Percentiles rank a stretch among this genome's conserved stretches.
phyloP scores from a whole-genome alignment of 257 asterid species.

The Fraxinus quadrangulata region DNA sequence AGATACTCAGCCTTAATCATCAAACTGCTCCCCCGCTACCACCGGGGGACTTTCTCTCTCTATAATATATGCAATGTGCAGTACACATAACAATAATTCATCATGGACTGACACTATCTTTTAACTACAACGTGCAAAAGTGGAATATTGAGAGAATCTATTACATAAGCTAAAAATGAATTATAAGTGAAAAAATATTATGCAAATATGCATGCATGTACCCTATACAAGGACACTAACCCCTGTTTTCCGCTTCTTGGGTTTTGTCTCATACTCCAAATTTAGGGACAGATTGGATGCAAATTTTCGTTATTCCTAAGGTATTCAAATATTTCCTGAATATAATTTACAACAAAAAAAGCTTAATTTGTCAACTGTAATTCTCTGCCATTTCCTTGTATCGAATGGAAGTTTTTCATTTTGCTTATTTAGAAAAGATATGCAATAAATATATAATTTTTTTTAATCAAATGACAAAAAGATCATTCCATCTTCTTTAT shows the following conservation, averaged over 20 bases:
- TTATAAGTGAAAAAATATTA: neutral
- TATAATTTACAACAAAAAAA: neutral
- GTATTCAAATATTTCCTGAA: neutral
- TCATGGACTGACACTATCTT: conserved; percentile 6
- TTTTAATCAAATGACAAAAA: too few relatives aligned
- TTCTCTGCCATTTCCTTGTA: neutral
- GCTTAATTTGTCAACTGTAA: neutral
- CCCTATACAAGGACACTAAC: neutral
- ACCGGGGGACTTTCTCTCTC: neutral
- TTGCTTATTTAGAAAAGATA: too few relatives aligned
- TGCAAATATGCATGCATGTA: conserved; percentile 3
- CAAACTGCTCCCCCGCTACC: conserved; percentile 13
- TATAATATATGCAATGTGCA: neutral
- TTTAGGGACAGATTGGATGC: neutral
- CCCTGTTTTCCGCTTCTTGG: conserved; percentile 11
- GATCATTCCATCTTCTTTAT: too few relatives aligned
- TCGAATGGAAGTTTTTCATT: neutral
- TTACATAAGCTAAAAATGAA: neutral
- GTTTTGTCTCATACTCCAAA: neutral
- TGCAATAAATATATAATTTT: too few relatives aligned
- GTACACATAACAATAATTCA: conserved; percentile 6
- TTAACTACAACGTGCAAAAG: neutral
- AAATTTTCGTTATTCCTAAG: neutral
- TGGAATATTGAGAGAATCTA: conserved; percentile 3
- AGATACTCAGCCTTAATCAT: neutral